Evolutionary conservation across 345 rosid species (phyloP), one percentile per base, ranked within the genome.

Genomic region (Trapa incisa): DNA sequence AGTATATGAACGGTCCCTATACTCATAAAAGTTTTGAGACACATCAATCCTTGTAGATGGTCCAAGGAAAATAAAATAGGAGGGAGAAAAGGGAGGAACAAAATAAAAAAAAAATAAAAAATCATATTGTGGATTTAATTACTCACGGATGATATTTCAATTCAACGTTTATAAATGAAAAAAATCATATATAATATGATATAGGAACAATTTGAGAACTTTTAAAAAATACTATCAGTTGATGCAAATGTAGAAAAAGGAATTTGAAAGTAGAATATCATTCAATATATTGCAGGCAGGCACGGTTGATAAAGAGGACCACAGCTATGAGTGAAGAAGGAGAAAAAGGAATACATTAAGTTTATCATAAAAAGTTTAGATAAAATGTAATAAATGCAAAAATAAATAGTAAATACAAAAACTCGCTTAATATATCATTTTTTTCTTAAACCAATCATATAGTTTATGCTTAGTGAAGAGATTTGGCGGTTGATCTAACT

Each of bases 251-350:
- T 9, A 58, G 17, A 58, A 56, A 13, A 56, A 56, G n/a, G 0
- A 32, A 56, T 17, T 56, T 5, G 14, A 37, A 1, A 63, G 45
- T 14, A 63, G 9, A 4, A 37, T 32, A 37, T 64, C 37, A 42
- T 22, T 65, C 53, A 43, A 43, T 10, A 12, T 4, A 65, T 29
- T 22, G 50, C 13, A 65, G 50, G 52, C 67, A 65, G 50, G 52
- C 67, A 65, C 53, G 43, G 36, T 48, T 41, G 47, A 43, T 42
- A 9, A 9, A 15, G 6, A 65, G 67, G 52, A 65, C 67, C 67
- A 65, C 53, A 65, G 29, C 37, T 65, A 65, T 65, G 36, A 65
- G 42, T 65, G 67, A 37, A n/a, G 50, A 38, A 17, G 36, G 15
- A 47, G 36, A 38, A 63, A 63, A 17, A 39, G 50, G 50, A 22